A percentile compares a stretch with the other conserved stretches of the same genome.
Evolutionary conservation across 208 protist species (phyloP).

Genomic region (Tritrichomonas musculus): DNA sequence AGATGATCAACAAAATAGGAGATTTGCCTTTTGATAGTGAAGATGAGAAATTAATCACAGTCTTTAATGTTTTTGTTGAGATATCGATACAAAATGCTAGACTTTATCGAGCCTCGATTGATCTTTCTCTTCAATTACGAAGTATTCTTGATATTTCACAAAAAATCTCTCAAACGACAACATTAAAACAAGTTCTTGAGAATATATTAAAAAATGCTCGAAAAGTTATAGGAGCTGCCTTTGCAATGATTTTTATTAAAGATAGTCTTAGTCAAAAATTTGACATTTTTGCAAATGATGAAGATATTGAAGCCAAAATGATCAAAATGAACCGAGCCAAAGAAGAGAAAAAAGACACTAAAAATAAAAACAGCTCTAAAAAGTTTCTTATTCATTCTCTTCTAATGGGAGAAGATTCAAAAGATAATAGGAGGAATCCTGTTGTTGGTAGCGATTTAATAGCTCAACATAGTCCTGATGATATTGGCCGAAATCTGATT

Average conservation of each 20-base stretch:
- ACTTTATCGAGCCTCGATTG: background rate
- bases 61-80: background rate
- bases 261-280: background rate
- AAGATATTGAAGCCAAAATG: background rate
- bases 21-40: background rate
- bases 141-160: background rate
- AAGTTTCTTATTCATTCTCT: no score
- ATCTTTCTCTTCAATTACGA: background rate
- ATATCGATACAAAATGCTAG: background rate
- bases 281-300: background rate
- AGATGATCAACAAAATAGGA: slow-evolving; percentile 48
- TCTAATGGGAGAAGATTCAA: no score
- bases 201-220: background rate
- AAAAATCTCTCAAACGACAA: background rate
- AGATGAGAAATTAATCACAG: background rate
- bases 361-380: no score
- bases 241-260: background rate
- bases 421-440: no score
- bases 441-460: no score
- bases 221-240: background rate
- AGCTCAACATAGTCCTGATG: no score
- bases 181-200: background rate
- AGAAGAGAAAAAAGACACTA: no score
- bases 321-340: no score
- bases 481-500: no score